Percentiles rank a stretch among this genome's conserved stretches.
These are phyloP conservation scores for Bauhinia variegata DNA, from an alignment of 306 rosid genomes.

Conservation along the genomic window DNA sequence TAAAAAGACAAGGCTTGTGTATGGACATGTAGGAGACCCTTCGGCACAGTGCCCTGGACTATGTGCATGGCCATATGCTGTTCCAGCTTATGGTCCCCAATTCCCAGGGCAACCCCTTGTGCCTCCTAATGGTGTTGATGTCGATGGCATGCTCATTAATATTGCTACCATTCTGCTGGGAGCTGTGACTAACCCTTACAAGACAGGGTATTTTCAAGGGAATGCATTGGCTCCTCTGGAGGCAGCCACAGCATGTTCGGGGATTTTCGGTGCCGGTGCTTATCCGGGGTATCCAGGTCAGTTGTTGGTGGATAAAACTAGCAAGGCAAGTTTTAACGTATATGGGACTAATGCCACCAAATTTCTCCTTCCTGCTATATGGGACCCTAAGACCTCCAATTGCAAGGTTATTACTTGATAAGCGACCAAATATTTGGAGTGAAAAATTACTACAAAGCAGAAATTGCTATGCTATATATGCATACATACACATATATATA, in stretches of 20 bases:
- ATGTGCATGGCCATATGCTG: slow-evolving; percentile 42
- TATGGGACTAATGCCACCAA: slow-evolving; percentile 36
- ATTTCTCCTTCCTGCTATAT: slow-evolving; percentile 46
- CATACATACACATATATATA: no score
- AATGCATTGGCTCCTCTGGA: slow-evolving; percentile 35
- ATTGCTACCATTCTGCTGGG: slow-evolving; percentile 36
- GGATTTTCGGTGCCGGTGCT: slow-evolving; percentile 38
- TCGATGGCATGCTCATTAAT: slow-evolving; percentile 33
- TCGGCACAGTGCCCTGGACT: slow-evolving; percentile 38
- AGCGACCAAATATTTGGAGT: neutral
- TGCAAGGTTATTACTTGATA: slow-evolving; percentile 30
- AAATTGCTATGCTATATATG: neutral
- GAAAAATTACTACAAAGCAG: neutral
- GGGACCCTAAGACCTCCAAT: slow-evolving; percentile 19
- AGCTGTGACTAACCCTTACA: slow-evolving; percentile 40
- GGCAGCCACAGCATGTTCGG: slow-evolving; percentile 42
- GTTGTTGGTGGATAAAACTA: slow-evolving; percentile 21
- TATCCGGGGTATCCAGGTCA: slow-evolving; percentile 44
- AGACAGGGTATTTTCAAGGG: slow-evolving; percentile 38
- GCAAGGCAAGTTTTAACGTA: slow-evolving; percentile 35
- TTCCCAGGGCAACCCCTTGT: slow-evolving; percentile 26
- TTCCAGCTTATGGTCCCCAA: slow-evolving; percentile 27
- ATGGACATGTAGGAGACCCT: slow-evolving; percentile 42
- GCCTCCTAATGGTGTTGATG: slow-evolving; percentile 39
- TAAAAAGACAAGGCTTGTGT: slow-evolving; percentile 13